Base-by-base conservation (phyloP, 768 basidiomycete genomes). In the Tylopilus intermedius region DNA sequence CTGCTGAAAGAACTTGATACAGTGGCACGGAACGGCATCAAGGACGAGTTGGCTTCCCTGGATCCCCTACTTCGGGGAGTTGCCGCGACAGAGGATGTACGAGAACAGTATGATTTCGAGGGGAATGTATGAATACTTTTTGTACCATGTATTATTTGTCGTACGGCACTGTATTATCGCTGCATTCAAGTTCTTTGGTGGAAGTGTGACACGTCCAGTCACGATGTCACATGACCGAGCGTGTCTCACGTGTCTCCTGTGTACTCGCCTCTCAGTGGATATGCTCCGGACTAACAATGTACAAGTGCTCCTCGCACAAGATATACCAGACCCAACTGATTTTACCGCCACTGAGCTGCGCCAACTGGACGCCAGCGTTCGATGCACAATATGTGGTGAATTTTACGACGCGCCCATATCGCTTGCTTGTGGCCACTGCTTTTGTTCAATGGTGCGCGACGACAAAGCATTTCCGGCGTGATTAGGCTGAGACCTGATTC, bases 1-100 rank as follows among this genome's bases (percentile, higher is more conserved):
- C 71, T 95, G 9, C 70, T 92, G 52, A 93, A 92, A 67, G 92
- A 94, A 58, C 79, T 95, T 22, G 92, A 94, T 69, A 75, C 79
- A 38, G 81, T 90, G 44, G 90, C 91, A 45, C 77, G 90, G 53
- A 83, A 83, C 45, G 80, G 82, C 13, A 93, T 94, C 67, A 85
- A 79, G 67, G 87, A 90, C 51, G 90, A 94, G 68, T 73, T 94
- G 35, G 82, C 86, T 15, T 87, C 88, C 24, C 76, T 93, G 42
- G 88, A 90, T 68, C 90, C 90, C 26, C 65, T 90, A 32, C 73
- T 92, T 49, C 75, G 84, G 40, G 88, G 86, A 58, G 74, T 81
- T 42, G 68, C 68, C 2, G 64, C 58, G 18, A 58, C 69, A 14
- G 75, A 74, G 43, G 72, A 72, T 40, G 56, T 55, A 30, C 63